Conservation (phyloP, 805 yeast genomes). For the Ogataea pilisensis region DNA sequence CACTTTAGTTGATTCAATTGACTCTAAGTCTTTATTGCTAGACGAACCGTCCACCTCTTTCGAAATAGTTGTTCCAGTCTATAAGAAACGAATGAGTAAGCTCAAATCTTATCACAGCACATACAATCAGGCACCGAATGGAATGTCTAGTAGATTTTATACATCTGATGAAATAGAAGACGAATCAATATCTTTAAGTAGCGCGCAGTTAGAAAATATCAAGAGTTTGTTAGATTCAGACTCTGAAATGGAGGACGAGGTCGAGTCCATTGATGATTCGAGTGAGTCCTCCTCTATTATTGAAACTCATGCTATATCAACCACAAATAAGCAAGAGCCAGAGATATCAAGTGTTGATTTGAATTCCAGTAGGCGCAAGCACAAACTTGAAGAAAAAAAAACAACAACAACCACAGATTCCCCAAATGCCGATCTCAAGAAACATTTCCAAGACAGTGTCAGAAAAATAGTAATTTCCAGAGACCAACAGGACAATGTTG, state of each 20-base stretch:
- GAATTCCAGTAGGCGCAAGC: too few species aligned
- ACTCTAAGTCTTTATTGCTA: not conserved
- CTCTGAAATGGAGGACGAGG: not conserved
- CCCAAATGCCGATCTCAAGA: constrained; percentile 4
- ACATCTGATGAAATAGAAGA: constrained; percentile 2
- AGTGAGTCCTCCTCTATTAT: too few species aligned
- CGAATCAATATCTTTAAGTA: constrained; percentile 2
- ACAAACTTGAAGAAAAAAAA: too few species aligned
- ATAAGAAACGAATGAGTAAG: too few species aligned
- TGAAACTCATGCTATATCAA: too few species aligned
- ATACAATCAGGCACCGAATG: not conserved
- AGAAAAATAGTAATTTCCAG: constrained; percentile 10
- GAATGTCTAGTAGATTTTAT: not conserved
- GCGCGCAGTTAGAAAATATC: not conserved
- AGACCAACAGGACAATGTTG: constrained; percentile 7
- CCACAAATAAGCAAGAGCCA: too few species aligned
- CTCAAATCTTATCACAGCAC: not conserved
- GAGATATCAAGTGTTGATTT: too few species aligned
- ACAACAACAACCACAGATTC: not conserved
- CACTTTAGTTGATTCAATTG: not conserved
- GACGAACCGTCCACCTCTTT: not conserved
- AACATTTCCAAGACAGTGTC: constrained; percentile 13
- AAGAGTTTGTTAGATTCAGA: not conserved
- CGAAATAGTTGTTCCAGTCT: too few species aligned
- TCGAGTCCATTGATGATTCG: not conserved